A percentile compares a stretch with the other conserved stretches of the same genome.
Evolutionary conservation across 2,329 filamentous ascomycete genomes (phyloP).

Genomic region (Beauveria scarabaeidicola): DNA sequence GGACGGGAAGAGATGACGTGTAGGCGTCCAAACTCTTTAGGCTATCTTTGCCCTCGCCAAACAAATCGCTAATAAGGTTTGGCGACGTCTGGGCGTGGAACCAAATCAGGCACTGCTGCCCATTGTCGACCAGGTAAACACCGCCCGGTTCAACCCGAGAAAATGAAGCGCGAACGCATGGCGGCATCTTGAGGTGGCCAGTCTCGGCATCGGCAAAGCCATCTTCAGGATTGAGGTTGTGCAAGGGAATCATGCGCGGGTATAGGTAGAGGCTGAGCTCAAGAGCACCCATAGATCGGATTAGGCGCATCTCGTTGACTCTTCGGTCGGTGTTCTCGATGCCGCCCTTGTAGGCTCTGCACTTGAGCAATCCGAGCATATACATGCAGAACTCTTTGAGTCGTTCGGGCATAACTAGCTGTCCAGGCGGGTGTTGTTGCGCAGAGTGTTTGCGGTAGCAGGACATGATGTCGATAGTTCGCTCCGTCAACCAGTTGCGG

Average conservation of each 20-base stretch:
- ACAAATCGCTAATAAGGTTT: constrained; percentile 82
- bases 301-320: constrained; percentile 83
- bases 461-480: constrained; percentile 84
- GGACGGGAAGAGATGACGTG: constrained; percentile 66
- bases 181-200: constrained; percentile 78
- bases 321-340: constrained; percentile 84
- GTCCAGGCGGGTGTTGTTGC: constrained; percentile 74
- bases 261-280: constrained; percentile 92
- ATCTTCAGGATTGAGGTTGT: constrained; percentile 79
- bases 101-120: constrained; percentile 87
- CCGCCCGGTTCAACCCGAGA: constrained; percentile 84
- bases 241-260: constrained; percentile 83
- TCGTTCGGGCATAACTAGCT: constrained; percentile 90
- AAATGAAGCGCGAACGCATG: constrained; percentile 73
- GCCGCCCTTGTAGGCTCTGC: constrained; percentile 85
- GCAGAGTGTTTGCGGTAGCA: constrained; percentile 91
- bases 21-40: constrained; percentile 77
- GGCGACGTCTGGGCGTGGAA: constrained; percentile 87
- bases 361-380: constrained; percentile 82
- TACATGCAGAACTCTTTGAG: constrained; percentile 97
- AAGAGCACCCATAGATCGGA: constrained; percentile 76
- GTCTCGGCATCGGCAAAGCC: constrained; percentile 85
- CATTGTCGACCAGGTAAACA: constrained; percentile 91
- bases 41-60: constrained; percentile 62
- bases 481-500: constrained; percentile 73